These are phyloP conservation scores for Coniella lustricola DNA, from an alignment of 2,329 filamentous ascomycete species.

Conservation along the genomic window DNA sequence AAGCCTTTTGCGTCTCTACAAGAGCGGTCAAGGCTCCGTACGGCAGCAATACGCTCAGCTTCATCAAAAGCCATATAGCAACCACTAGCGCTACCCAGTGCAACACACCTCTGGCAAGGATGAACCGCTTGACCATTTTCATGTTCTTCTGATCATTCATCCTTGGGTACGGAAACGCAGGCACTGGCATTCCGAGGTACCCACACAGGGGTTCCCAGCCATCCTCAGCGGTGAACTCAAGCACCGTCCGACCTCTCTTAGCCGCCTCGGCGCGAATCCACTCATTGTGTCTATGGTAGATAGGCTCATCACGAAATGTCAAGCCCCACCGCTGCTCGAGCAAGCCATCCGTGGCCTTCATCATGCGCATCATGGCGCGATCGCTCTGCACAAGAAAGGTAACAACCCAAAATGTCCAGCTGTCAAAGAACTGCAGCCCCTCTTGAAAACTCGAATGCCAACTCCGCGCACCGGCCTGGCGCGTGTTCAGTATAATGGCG, in stretches of 20 bases:
- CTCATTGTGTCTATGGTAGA: constrained; percentile 11
- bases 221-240: constrained; percentile 10
- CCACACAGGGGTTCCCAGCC: constrained; percentile 10
- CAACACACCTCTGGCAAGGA: constrained; percentile 2
- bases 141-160: constrained; percentile 14
- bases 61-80: constrained; percentile 2
- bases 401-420: constrained; percentile 12
- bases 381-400: constrained; percentile 11
- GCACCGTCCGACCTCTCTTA: constrained; percentile 8
- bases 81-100: constrained; percentile 8
- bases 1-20: constrained; percentile 1
- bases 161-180: constrained; percentile 3
- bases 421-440: constrained; percentile 14
- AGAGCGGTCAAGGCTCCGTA: neutral
- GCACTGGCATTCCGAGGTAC: constrained; percentile 1
- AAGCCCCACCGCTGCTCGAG: constrained; percentile 8
- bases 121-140: constrained; percentile 13
- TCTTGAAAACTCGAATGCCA: constrained; percentile 11
- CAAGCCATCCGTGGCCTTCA: constrained; percentile 9
- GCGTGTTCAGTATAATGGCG: constrained; percentile 26
- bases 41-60: constrained; percentile 1
- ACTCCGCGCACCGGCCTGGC: constrained; percentile 3
- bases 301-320: constrained; percentile 7
- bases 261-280: constrained; percentile 11
- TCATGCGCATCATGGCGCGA: constrained; percentile 12